Evolutionary conservation across 2,329 filamentous ascomycete species (phyloP), one percentile per base, ranked within the genome.

Genomic region (Diaporthe sp.): DNA sequence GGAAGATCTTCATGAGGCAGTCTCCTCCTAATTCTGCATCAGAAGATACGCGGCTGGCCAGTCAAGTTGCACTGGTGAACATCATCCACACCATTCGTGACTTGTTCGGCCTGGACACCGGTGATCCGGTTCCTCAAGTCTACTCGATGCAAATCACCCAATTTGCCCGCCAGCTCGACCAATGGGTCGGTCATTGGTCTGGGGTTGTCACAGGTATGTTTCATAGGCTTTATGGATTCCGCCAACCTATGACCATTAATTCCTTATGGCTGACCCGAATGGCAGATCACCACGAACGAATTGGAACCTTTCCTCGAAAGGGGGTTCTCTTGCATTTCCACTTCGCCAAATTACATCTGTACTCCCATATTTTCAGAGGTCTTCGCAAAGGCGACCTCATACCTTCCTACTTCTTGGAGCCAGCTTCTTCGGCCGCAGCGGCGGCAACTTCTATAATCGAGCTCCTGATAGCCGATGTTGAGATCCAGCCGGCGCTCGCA

Each of bases 21-120:
- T 85, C 88, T 1, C 86, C 88, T 6, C 90, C 92, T 71, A 86
- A 88, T 70, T 84, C 90, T 4, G 32, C 32, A 22, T 66, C 63
- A 4, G 63, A 66, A 22, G 63, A 66, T 10, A 66, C 63, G 10
- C 22, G 63, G 44, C 27, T 66, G 4, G 63, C 63, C 15, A 51
- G 44, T 39, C 63, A 66, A 17, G 44, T 66, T 27, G 44, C 44
- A 4, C 83, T 92, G 0, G 82, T 89, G 70, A 89, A 88, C 32
- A 91, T 91, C 25, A 81, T 92, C 76, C 87, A 87, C 79, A 85
- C 88, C 79, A 81, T 91, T 78, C 81, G 88, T 77, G 82, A 90
- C 8, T 73, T 89, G 0, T 91, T 92, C 74, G 89, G 90, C 0
- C 86, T 86, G 0, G 89, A 91, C 65, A 87, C 83, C 0, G 86